Conservation (phyloP, 495 filamentous ascomycete species). For the Neurospora sp. region DNA sequence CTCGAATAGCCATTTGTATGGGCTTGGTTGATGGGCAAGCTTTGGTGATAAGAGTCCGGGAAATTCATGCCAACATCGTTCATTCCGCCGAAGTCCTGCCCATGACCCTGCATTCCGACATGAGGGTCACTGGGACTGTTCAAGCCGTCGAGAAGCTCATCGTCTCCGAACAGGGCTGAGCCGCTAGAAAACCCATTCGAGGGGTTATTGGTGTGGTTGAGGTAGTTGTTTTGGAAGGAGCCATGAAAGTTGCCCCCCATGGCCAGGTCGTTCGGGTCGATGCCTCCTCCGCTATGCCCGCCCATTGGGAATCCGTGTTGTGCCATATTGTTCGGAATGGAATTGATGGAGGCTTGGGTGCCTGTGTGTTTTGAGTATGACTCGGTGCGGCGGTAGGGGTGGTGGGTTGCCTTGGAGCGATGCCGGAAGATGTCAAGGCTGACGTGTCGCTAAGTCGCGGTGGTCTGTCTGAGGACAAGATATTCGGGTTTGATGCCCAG, state of each 20-base stretch:
- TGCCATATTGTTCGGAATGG: slow-evolving; percentile 22
- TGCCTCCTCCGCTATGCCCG: slow-evolving; percentile 47
- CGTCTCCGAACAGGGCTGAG: slow-evolving; percentile 48
- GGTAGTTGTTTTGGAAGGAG: slow-evolving; percentile 32
- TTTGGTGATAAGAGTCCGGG: slow-evolving; percentile 29
- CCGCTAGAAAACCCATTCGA: slow-evolving; percentile 32
- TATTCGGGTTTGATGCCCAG: background rate
- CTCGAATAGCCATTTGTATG: slow-evolving; percentile 70
- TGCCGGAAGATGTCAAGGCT: slow-evolving; percentile 2
- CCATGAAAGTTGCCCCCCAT: slow-evolving; percentile 42
- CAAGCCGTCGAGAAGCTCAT: slow-evolving; percentile 54
- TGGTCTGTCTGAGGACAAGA: background rate
- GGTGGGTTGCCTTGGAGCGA: slow-evolving; percentile 2
- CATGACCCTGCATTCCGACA: slow-evolving; percentile 36
- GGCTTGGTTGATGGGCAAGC: slow-evolving; percentile 37
- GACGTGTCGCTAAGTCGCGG: slow-evolving; percentile 1
- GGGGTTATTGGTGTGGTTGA: slow-evolving; percentile 22
- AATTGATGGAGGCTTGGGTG: background rate
- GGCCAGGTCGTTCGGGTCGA: slow-evolving; percentile 80
- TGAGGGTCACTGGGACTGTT: slow-evolving; percentile 37
- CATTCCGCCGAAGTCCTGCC: slow-evolving; percentile 37
- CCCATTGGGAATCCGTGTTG: slow-evolving; percentile 62
- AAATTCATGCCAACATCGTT: slow-evolving; percentile 39
- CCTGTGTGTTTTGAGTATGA: background rate
- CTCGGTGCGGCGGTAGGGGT: background rate